phyloP scores from a whole-genome alignment of 2,329 filamentous ascomycete species.

The Fusarium proliferatum region DNA sequence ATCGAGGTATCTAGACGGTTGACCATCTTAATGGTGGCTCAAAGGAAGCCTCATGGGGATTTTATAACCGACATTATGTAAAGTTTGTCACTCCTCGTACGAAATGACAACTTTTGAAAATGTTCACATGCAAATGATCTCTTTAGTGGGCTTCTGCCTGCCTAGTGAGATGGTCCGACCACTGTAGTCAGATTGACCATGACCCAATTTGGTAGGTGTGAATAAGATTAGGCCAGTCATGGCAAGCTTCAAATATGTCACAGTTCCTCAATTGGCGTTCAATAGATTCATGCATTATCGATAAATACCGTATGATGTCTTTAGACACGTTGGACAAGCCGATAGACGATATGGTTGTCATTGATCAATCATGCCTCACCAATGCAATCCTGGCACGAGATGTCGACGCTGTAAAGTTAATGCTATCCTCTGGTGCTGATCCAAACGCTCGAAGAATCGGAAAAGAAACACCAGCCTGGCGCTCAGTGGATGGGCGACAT shows the following conservation, averaged over 20 bases:
- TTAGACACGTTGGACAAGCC: rapidly evolving
- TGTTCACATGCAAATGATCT: not conserved
- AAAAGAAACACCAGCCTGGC: rapidly evolving
- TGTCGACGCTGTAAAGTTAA: rapidly evolving
- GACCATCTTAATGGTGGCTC: rapidly evolving
- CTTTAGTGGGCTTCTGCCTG: not conserved
- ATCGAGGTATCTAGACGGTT: rapidly evolving
- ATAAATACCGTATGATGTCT: rapidly evolving
- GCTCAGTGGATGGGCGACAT: rapidly evolving
- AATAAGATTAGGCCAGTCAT: rapidly evolving
- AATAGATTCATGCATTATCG: rapidly evolving
- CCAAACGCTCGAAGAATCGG: not conserved
- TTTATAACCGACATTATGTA: not conserved
- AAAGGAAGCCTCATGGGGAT: rapidly evolving
- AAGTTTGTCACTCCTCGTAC: rapidly evolving
- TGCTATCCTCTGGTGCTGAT: rapidly evolving
- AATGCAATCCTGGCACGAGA: not conserved
- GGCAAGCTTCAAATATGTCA: rapidly evolving
- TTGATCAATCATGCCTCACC: not conserved
- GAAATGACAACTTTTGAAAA: rapidly evolving
- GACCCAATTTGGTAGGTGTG: not conserved
- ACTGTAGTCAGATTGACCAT: not conserved
- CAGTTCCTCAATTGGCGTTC: rapidly evolving
- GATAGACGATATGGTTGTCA: not conserved
- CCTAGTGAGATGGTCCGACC: not conserved